A percentile compares a stretch with the other conserved stretches of the same genome.
Evolutionary conservation across 768 basidiomycete species (phyloP).

Genomic region (Rhizopogon rudus): DNA sequence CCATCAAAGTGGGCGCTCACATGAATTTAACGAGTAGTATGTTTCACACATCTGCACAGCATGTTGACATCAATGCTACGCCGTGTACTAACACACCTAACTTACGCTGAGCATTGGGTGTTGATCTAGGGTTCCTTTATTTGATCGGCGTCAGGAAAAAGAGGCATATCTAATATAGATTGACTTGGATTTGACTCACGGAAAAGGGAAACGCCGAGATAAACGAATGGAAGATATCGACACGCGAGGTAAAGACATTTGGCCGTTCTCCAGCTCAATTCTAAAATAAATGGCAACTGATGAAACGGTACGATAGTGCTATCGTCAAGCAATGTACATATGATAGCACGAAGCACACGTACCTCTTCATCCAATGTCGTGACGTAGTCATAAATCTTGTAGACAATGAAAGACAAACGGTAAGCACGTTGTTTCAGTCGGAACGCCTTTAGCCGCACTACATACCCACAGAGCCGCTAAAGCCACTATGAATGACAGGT

Average conservation of each 20-base stretch:
- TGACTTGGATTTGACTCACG: background rate
- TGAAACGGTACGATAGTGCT: background rate
- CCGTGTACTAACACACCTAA: background rate
- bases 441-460: background rate
- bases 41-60: background rate
- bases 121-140: constrained; percentile 18
- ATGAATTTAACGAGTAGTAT: background rate
- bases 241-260: constrained; percentile 9
- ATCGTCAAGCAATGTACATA: background rate
- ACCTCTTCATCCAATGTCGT: constrained; percentile 2
- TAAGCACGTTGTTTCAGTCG: background rate
- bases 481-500: background rate
- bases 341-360: background rate
- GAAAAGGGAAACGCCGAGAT: background rate
- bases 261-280: background rate
- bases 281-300: background rate
- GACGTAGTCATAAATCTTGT: constrained; percentile 1
- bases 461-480: background rate
- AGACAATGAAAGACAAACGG: background rate
- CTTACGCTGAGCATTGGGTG: background rate
- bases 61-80: background rate
- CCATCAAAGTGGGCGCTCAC: background rate
- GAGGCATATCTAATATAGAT: background rate
- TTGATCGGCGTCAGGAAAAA: background rate
- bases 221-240: constrained; percentile 1